Evolutionary conservation across 176 grass and related monocot genomes (phyloP).

Genomic region (Aegilops bicornis): DNA sequence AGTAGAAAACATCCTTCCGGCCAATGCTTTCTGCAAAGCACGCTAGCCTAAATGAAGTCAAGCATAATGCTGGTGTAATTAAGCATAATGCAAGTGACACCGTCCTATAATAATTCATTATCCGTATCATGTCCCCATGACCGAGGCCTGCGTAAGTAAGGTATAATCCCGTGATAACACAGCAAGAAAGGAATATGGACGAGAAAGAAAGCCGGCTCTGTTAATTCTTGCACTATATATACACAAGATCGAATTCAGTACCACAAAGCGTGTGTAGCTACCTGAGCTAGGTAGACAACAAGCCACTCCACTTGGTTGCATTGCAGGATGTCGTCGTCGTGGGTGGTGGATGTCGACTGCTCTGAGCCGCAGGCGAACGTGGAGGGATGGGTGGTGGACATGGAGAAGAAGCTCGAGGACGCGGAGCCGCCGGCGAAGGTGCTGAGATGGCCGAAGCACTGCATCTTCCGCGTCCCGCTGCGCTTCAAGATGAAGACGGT

Average conservation of each 20-base stretch:
- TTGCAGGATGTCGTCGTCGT: not conserved
- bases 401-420: not conserved
- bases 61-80: not conserved
- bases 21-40: too few species aligned
- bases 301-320: too few species aligned
- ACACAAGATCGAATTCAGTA: too few species aligned
- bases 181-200: not conserved
- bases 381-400: not conserved
- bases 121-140: not conserved
- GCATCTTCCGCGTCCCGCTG: conserved; percentile 38
- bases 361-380: too few species aligned
- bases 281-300: too few species aligned
- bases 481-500: conserved; percentile 29
- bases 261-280: not conserved
- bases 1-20: too few species aligned
- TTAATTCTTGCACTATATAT: too few species aligned
- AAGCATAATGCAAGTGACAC: not conserved
- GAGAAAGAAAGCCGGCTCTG: not conserved
- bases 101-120: too few species aligned
- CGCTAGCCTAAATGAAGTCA: too few species aligned
- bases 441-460: conserved; percentile 33
- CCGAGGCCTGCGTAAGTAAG: too few species aligned
- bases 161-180: too few species aligned
- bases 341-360: not conserved
- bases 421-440: not conserved